phyloP scores from a whole-genome alignment of 2,329 filamentous ascomycete species.

The Colletotrichum chrysophilum region DNA sequence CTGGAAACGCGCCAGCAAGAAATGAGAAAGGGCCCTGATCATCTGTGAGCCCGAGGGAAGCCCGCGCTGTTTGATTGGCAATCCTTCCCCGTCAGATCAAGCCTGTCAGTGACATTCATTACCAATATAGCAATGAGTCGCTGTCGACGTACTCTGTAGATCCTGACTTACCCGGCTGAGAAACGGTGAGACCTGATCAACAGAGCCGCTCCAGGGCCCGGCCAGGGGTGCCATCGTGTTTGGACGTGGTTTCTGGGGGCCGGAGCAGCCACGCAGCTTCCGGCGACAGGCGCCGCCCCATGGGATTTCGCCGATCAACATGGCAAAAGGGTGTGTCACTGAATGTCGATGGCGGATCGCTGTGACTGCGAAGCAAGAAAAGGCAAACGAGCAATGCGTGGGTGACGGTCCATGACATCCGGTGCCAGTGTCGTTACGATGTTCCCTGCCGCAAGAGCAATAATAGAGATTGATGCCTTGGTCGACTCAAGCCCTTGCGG shows the following conservation, averaged over 20 bases:
- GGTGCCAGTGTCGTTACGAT: not conserved
- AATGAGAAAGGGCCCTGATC: conserved; percentile 12
- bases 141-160: not conserved
- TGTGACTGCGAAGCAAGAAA: not conserved
- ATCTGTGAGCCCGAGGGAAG: not conserved
- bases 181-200: conserved; percentile 21
- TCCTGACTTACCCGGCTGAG: conserved; percentile 1
- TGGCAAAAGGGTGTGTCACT: not conserved
- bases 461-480: not conserved
- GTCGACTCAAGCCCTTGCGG: not conserved
- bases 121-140: conserved; percentile 7
- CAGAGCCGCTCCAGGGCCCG: conserved; percentile 14
- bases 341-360: conserved; percentile 7
- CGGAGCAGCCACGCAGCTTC: not conserved
- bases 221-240: conserved; percentile 9
- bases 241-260: not conserved
- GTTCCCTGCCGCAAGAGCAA: not conserved
- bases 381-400: not conserved
- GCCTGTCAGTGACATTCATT: not conserved
- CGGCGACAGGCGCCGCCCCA: not conserved
- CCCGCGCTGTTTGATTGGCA: conserved; percentile 3
- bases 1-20: conserved; percentile 7
- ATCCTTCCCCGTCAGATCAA: not conserved
- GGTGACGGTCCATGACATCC: not conserved
- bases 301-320: conserved; percentile 12